Evolutionary conservation across 2,329 filamentous ascomycete species (phyloP), one percentile per base, ranked within the genome.

Genomic region (Arthrobotrys musiformis): DNA sequence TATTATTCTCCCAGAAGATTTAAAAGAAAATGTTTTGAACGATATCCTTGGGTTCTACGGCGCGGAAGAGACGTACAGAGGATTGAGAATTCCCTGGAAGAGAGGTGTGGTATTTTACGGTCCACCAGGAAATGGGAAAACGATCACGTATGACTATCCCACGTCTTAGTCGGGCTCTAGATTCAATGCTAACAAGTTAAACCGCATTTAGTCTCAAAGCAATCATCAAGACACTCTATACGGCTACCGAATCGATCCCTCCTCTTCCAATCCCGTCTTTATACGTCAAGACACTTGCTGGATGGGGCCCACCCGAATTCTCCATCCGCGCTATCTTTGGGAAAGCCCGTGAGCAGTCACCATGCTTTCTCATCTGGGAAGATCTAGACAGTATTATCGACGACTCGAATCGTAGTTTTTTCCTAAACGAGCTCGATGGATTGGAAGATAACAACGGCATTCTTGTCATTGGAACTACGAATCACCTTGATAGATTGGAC

Each of bases 351-450:
- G 84, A 87, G 78, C 86, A 87, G 76, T 88, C 90, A 0, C 90
- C 90, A 0, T 92, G 90, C 83, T 88, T 91, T 77, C 86, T 92
- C 2, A 88, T 92, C 44, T 90, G 92, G 72, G 91, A 92, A 82
- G 91, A 92, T 79, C 86, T 92, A 4, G 91, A 92, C 81, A 89
- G 87, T 7, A 86, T 92, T 35, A 87, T 92, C 50, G 86, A 85
- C 9, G 87, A 90, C 66, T 79, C 81, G 1, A 88, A 90, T 13
- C 86, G 90, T 28, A 89, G 87, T 63, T 92, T 91, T 84, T 92
- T 92, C 83, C 85, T 92, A 56, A 92, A 92, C 81, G 90, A 92
- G 82, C 88, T 92, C 2, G 90, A 92, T 78, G 90, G 90, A 0
- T 86, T 92, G 9, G 88, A 88, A 79, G 87, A 86, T 78, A 92